Conservation (phyloP, 805 yeast genomes). For the Sugiyamaella valdiviana region DNA sequence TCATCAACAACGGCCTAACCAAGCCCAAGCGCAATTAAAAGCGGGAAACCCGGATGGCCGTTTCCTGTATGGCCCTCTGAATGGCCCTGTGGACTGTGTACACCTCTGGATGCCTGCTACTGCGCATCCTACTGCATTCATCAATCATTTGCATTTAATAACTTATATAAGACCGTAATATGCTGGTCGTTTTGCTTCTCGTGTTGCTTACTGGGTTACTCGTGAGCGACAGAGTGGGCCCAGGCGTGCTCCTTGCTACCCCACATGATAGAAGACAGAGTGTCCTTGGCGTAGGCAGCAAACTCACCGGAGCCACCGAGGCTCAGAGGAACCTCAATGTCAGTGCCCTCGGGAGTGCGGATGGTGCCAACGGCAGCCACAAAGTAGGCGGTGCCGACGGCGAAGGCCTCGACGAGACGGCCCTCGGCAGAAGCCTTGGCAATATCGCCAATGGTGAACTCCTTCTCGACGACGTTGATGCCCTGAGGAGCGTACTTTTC, state of each 20-base stretch:
- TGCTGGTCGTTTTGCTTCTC: not conserved
- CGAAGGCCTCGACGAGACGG: constrained; percentile 48
- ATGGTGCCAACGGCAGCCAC: constrained; percentile 44
- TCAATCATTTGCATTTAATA: not conserved
- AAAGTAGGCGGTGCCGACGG: constrained; percentile 50
- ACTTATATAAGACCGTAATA: not conserved
- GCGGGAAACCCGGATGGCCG: not conserved
- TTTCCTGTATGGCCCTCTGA: not conserved
- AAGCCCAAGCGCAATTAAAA: constrained; percentile 24
- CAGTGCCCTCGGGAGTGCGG: constrained; percentile 39
- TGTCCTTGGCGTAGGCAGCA: constrained; percentile 36
- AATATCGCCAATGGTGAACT: constrained; percentile 43
- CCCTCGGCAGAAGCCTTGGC: constrained; percentile 41
- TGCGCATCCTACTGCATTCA: too few relatives aligned
- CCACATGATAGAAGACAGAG: constrained; percentile 24
- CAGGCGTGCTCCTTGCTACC: constrained; percentile 24
- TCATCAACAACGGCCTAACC: constrained; percentile 35
- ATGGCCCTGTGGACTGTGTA: not conserved
- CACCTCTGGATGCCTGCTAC: not conserved
- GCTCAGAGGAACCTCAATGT: constrained; percentile 38
- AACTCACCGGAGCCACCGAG: constrained; percentile 36
- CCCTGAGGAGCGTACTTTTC: constrained; percentile 32
- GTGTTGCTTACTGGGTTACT: not conserved
- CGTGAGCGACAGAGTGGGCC: constrained; percentile 15
- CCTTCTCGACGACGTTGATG: constrained; percentile 41